phyloP scores from a whole-genome alignment of 768 basidiomycete genomes.

The Suillus subalutaceus region DNA sequence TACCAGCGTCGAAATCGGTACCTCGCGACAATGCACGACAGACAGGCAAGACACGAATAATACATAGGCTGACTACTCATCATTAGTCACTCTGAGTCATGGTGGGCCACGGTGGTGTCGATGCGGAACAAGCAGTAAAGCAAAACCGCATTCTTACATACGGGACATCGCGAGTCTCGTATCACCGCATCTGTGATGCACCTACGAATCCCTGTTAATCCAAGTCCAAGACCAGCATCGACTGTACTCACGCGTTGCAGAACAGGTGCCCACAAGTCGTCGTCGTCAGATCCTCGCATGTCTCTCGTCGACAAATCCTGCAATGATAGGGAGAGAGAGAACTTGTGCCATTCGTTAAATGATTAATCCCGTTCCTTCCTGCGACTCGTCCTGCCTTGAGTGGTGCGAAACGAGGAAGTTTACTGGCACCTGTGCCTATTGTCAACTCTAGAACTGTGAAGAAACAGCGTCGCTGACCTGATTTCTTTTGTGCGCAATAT shows the following conservation, averaged over 20 bases:
- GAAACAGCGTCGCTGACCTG: slow-evolving; percentile 20
- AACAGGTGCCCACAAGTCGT: slow-evolving; percentile 70
- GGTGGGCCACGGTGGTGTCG: slow-evolving; percentile 31
- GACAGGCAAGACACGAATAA: not conserved
- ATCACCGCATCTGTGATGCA: slow-evolving; percentile 57
- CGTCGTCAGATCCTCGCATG: slow-evolving; percentile 57
- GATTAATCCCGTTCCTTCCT: not conserved
- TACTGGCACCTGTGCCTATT: slow-evolving; percentile 27
- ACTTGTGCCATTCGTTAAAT: slow-evolving; percentile 6
- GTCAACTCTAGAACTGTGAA: not conserved
- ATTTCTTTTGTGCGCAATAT: slow-evolving; percentile 16
- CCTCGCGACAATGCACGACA: not conserved
- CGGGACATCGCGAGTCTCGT: slow-evolving; percentile 50
- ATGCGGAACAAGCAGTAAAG: slow-evolving; percentile 60
- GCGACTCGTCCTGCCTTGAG: slow-evolving; percentile 24
- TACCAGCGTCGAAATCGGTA: not conserved
- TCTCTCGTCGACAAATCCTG: slow-evolving; percentile 50
- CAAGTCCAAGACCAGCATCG: not conserved
- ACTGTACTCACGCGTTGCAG: slow-evolving; percentile 50
- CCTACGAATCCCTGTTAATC: slow-evolving; percentile 30
- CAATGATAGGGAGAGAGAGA: slow-evolving; percentile 42
- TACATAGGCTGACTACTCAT: not conserved
- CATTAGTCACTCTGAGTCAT: slow-evolving; percentile 20
- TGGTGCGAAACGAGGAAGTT: slow-evolving; percentile 34
- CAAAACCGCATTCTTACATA: slow-evolving; percentile 52